A percentile compares a stretch with the other conserved stretches of the same genome.
These are phyloP conservation scores for Choiromyces venosus DNA, from an alignment of 495 filamentous ascomycete species.

Conservation along the genomic window DNA sequence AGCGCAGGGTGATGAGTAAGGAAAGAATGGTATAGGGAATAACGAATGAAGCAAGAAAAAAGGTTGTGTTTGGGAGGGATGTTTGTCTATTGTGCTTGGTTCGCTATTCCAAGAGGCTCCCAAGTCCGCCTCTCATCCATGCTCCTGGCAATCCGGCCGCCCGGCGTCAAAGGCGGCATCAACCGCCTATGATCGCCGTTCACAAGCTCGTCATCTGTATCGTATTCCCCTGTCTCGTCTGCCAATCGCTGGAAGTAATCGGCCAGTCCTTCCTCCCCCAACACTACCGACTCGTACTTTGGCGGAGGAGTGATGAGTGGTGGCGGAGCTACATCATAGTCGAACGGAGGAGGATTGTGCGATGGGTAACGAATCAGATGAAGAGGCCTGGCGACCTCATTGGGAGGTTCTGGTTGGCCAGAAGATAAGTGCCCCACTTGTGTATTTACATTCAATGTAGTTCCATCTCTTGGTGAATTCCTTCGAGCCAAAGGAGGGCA, in stretches of 20 bases:
- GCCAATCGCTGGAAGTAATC: constrained; percentile 80
- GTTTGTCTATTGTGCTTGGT: background rate
- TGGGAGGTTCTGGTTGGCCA: constrained; percentile 2
- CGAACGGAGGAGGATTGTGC: constrained; percentile 85
- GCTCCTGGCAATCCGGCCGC: constrained; percentile 62
- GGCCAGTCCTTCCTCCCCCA: constrained; percentile 69
- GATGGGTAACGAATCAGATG: constrained; percentile 84
- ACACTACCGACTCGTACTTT: constrained; percentile 79
- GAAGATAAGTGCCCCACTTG: constrained; percentile 22
- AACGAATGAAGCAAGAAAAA: background rate
- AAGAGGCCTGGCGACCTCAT: constrained; percentile 59
- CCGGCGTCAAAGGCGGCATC: constrained; percentile 65
- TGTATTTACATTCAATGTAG: constrained; percentile 52
- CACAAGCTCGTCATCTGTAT: constrained; percentile 42
- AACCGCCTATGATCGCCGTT: constrained; percentile 52
- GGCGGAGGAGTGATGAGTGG: constrained; percentile 54
- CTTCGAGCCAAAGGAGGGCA: constrained; percentile 39
- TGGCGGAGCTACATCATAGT: constrained; percentile 80
- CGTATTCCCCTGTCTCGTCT: constrained; percentile 55
- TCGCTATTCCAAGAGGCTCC: constrained; percentile 39
- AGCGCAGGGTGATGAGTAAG: background rate
- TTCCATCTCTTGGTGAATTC: constrained; percentile 68
- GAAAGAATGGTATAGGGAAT: background rate
- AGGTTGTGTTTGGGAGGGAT: background rate
- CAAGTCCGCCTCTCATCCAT: constrained; percentile 53